These are phyloP conservation scores for Leptographium flavum DNA, from an alignment of 2,329 filamentous ascomycete species.

Conservation along the genomic window DNA sequence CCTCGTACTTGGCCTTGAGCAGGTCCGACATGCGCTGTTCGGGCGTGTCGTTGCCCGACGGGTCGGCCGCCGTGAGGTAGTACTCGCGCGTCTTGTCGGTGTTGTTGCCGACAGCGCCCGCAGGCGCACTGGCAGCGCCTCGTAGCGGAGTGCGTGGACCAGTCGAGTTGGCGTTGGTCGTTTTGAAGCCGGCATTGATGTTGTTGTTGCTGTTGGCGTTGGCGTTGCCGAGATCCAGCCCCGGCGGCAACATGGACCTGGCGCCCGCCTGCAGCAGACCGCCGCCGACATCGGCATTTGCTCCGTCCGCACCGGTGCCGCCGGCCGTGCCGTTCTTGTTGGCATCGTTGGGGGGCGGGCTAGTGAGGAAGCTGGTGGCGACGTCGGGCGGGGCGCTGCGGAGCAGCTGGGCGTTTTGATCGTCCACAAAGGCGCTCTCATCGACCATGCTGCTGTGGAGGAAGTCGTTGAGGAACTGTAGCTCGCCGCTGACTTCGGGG, in stretches of 20 bases:
- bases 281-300: constrained; percentile 16
- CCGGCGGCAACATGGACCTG: constrained; percentile 42
- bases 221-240: neutral
- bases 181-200: neutral
- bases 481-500: constrained; percentile 90
- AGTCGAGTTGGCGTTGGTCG: neutral
- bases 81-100: constrained; percentile 72
- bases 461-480: constrained; percentile 93
- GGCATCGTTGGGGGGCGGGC: constrained; percentile 11
- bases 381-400: constrained; percentile 30
- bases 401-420: constrained; percentile 33
- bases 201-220: neutral
- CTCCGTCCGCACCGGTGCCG: too few species aligned
- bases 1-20: constrained; percentile 89
- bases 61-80: constrained; percentile 93
- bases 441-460: constrained; percentile 83
- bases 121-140: neutral
- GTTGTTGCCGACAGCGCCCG: constrained; percentile 18
- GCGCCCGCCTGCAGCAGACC: constrained; percentile 24
- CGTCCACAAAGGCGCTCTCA: constrained; percentile 60
- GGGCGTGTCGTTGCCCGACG: constrained; percentile 68
- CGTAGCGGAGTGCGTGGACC: neutral
- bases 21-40: constrained; percentile 94
- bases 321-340: neutral
- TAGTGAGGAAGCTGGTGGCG: constrained; percentile 33